Evolutionary conservation across 1,284 basidiomycete genomes (phyloP).

Genomic region (Ustanciosporium gigantosporum): DNA sequence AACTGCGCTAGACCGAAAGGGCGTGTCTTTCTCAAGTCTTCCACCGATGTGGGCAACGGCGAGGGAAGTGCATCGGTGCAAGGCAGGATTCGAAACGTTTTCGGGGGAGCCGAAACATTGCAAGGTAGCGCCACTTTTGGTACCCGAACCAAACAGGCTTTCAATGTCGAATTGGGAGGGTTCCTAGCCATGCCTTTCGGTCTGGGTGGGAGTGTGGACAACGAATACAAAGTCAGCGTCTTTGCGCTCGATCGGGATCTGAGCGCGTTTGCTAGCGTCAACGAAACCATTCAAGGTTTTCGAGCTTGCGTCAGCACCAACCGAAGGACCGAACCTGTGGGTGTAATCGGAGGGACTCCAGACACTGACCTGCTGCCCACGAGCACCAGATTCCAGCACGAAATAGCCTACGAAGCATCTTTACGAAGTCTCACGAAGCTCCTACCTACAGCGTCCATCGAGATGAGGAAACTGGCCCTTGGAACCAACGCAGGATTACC

Average conservation of each 20-base stretch:
- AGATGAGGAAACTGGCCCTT: constrained; percentile 15
- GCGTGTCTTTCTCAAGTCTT: constrained; percentile 78
- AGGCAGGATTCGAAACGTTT: constrained; percentile 68
- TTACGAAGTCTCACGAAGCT: constrained; percentile 42
- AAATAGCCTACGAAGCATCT: constrained; percentile 52
- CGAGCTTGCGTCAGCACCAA: constrained; percentile 71
- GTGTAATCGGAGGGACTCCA: constrained; percentile 16
- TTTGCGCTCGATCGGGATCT: constrained; percentile 74
- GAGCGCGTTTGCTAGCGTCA: constrained; percentile 72
- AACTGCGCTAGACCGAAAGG: constrained; percentile 73
- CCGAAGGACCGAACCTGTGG: constrained; percentile 6
- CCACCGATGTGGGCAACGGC: constrained; percentile 90
- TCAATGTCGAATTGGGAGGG: constrained; percentile 61
- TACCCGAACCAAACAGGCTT: constrained; percentile 83
- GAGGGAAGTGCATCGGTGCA: constrained; percentile 71
- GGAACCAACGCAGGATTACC: background rate
- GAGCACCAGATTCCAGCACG: constrained; percentile 29
- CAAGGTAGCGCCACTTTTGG: constrained; percentile 83
- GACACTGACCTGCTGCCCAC: constrained; percentile 44
- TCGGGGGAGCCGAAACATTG: constrained; percentile 87
- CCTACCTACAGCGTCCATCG: constrained; percentile 41
- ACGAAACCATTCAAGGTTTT: constrained; percentile 71
- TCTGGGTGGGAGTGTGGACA: constrained; percentile 65
- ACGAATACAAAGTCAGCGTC: constrained; percentile 68
- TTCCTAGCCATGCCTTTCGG: constrained; percentile 46